Evolutionary conservation across 2,329 filamentous ascomycete species (phyloP), one percentile per base, ranked within the genome.

Genomic region (Epichloe gansuensis): DNA sequence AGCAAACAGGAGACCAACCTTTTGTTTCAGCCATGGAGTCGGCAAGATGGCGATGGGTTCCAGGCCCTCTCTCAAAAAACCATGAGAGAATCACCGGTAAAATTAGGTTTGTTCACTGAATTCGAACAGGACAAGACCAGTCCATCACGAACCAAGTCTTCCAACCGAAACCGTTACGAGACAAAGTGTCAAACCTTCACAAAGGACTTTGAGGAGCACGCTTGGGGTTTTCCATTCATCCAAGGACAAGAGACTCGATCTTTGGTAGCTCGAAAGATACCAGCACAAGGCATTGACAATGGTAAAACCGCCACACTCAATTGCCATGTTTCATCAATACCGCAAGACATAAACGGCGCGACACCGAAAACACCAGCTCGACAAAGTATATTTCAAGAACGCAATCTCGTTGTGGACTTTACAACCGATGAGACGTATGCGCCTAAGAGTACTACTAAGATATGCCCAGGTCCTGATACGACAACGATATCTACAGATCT

Each of bases 11-110:
- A 54, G 6, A 46, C 53, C 4, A 45, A 68, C 44, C 64, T 61
- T 5, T 58, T 68, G 6, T 62, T 68, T 13, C 62, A 64, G 47
- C 62, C 56, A 52, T 68, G 65, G 63, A 63, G 57, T 47, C 57
- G 57, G 1, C 57, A 61, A 21, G 56, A 62, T 47, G 49, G 55
- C 27, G 52, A 54, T 48, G 53, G 34, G 47, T 34, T 54, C 5
- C 55, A 36, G 52, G 11, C 23, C n/a, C 34, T 8, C 21, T 38
- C 21, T 38, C 25, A 42, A n/a, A 41, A 54, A 52, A 35, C 53
- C 51, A 15, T 47, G 51, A 47, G 52, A 54, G 53, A 51, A 44
- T 35, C 52, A 27, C 38, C 49, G 2, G 48, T 44, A 13, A 51
- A 44, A 17, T 17, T 51, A 43, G 49, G 52, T 13, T 17, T 53